Conservation (phyloP, 768 basidiomycete genomes). For the Sarcodon sp. region DNA sequence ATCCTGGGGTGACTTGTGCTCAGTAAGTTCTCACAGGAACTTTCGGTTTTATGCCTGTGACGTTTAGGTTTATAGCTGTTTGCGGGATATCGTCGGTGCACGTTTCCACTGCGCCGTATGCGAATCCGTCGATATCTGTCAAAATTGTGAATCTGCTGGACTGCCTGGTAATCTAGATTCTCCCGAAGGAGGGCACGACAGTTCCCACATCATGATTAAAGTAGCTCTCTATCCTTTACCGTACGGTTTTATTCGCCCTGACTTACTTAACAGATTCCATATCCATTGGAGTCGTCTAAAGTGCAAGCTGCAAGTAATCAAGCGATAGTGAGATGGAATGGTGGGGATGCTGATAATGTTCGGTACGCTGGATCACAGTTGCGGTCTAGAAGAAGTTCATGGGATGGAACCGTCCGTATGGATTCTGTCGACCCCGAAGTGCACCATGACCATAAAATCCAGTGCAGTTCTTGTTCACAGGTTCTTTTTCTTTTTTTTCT, state of each 20-base stretch:
- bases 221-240: conserved; percentile 20
- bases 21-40: conserved; percentile 46
- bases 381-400: conserved; percentile 40
- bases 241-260: too few species aligned
- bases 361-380: conserved; percentile 24
- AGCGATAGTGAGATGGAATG: conserved; percentile 66
- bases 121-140: conserved; percentile 72
- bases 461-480: conserved; percentile 48
- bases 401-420: conserved; percentile 14
- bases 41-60: background rate
- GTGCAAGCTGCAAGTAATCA: conserved; percentile 65
- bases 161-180: conserved; percentile 75
- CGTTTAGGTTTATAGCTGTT: conserved; percentile 40
- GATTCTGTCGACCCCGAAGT: conserved; percentile 14
- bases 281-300: conserved; percentile 62
- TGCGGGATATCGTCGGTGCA: conserved; percentile 83
- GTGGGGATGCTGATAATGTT: conserved; percentile 57
- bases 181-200: conserved; percentile 64
- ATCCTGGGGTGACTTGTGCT: conserved; percentile 74
- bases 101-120: conserved; percentile 91
- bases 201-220: conserved; percentile 92
- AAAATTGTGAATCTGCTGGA: conserved; percentile 79
- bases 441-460: conserved; percentile 40
- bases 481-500: conserved; percentile 21
- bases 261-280: conserved; percentile 54